Conservation (phyloP, 2,329 filamentous ascomycete species). For the Ilyonectria destructans region DNA sequence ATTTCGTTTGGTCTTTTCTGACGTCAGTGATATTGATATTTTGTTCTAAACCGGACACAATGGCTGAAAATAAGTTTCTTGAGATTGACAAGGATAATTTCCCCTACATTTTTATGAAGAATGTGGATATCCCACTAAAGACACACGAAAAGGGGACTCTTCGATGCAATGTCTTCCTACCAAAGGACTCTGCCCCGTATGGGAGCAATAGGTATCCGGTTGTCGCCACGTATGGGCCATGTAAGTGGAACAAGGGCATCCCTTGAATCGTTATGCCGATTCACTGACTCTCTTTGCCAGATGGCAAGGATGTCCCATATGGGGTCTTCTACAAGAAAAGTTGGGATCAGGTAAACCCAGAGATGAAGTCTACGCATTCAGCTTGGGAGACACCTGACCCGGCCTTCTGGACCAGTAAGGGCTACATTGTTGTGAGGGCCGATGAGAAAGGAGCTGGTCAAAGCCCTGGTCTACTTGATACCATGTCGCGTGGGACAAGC, state of each 20-base stretch:
- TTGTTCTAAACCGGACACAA: too few relatives aligned
- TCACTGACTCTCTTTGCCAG: neutral
- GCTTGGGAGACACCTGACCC: slow-evolving; percentile 75
- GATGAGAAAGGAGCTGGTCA: slow-evolving; percentile 66
- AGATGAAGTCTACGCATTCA: slow-evolving; percentile 68
- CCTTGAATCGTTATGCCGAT: too few relatives aligned
- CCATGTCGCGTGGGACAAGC: slow-evolving; percentile 64
- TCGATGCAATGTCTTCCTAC: slow-evolving; percentile 52
- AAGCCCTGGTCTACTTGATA: slow-evolving; percentile 63
- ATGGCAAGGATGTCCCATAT: slow-evolving; percentile 15
- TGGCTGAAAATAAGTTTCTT: slow-evolving; percentile 13
- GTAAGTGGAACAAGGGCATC: too few relatives aligned
- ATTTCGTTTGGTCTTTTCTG: too few relatives aligned
- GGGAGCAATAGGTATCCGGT: slow-evolving; percentile 7
- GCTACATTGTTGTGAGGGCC: slow-evolving; percentile 70
- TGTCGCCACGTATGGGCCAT: slow-evolving; percentile 13
- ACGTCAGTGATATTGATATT: too few relatives aligned
- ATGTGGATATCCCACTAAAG: slow-evolving; percentile 13
- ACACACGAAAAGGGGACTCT: slow-evolving; percentile 1
- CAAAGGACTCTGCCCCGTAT: slow-evolving; percentile 32
- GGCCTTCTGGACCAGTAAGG: slow-evolving; percentile 68
- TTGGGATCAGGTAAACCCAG: slow-evolving; percentile 66
- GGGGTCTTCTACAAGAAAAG: slow-evolving; percentile 39
- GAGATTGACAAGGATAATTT: neutral
- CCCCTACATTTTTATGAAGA: slow-evolving; percentile 15